Evolutionary conservation across 805 yeast species (phyloP).

Genomic region (Maudiozyma bulderi): DNA sequence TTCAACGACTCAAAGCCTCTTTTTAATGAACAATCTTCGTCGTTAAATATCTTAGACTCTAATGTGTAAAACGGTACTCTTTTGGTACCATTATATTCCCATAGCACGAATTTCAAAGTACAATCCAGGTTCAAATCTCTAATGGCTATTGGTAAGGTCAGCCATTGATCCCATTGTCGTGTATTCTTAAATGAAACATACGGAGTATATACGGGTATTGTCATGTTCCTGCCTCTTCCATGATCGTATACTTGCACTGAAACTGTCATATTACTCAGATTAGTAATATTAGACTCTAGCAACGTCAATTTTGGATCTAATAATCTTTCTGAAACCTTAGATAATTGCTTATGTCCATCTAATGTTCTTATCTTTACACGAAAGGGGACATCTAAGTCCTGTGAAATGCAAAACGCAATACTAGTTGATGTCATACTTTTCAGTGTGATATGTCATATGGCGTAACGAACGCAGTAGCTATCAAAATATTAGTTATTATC

Average conservation of each 20-base stretch:
- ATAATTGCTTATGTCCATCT: slow-evolving; percentile 35
- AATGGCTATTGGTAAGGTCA: slow-evolving; percentile 60
- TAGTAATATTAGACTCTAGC: slow-evolving; percentile 32
- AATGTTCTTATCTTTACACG: slow-evolving; percentile 38
- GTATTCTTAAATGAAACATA: slow-evolving; percentile 37
- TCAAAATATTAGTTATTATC: no score
- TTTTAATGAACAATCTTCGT: slow-evolving; percentile 46
- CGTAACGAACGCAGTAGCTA: no score
- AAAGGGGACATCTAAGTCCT: slow-evolving; percentile 43
- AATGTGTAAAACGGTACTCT: slow-evolving; percentile 51
- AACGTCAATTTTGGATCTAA: slow-evolving; percentile 38
- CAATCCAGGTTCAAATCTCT: slow-evolving; percentile 61
- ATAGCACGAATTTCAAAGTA: slow-evolving; percentile 49
- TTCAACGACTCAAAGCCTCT: slow-evolving; percentile 60
- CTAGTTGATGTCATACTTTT: slow-evolving; percentile 21
- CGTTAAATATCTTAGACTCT: slow-evolving; percentile 49
- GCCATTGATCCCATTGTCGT: slow-evolving; percentile 63
- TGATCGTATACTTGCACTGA: slow-evolving; percentile 36
- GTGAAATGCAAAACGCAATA: slow-evolving; percentile 47
- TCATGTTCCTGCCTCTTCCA: slow-evolving; percentile 37
- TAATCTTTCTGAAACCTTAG: slow-evolving; percentile 38
- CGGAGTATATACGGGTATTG: slow-evolving; percentile 41
- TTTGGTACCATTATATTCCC: slow-evolving; percentile 56
- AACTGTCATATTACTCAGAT: slow-evolving; percentile 32
- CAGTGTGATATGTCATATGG: no score